phyloP scores from a whole-genome alignment of 2,329 filamentous ascomycete genomes.

The Diaporthe ampelina region DNA sequence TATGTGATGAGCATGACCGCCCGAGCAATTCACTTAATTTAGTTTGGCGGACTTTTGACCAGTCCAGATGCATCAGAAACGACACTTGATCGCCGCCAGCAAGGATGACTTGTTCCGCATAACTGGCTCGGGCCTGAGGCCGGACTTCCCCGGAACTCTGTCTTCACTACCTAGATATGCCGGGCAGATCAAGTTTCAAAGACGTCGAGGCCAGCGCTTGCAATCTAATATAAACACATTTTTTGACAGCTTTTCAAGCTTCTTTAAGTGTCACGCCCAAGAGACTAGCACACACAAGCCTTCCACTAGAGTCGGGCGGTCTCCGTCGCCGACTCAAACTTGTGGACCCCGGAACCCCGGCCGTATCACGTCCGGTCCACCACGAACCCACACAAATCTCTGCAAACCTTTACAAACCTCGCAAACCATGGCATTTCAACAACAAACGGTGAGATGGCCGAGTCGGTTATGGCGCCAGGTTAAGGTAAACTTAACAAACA shows the following conservation, averaged over 20 bases:
- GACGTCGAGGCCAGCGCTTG: not conserved
- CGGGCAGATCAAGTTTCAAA: not conserved
- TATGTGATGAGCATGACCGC: too few species aligned
- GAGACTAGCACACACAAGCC: not conserved
- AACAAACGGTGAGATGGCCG: constrained; percentile 34
- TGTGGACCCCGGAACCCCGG: constrained; percentile 22
- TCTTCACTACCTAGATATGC: not conserved
- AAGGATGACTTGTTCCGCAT: not conserved
- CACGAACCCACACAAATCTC: constrained; percentile 14
- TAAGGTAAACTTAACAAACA: constrained; percentile 40
- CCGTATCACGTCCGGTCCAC: not conserved
- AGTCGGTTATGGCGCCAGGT: constrained; percentile 36
- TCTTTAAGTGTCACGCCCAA: not conserved
- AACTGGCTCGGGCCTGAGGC: not conserved
- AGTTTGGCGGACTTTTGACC: too few species aligned
- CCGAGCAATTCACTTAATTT: too few species aligned
- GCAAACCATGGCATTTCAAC: not conserved
- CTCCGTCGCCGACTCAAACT: constrained; percentile 10
- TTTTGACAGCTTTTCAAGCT: fast-evolving
- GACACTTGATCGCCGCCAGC: not conserved
- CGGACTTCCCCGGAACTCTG: not conserved
- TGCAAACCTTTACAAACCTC: not conserved
- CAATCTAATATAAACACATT: not conserved
- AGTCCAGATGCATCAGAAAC: not conserved
- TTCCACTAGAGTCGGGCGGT: not conserved